phyloP scores from a whole-genome alignment of 2,329 filamentous ascomycete genomes.

The Hymenoscyphus fructigenus region DNA sequence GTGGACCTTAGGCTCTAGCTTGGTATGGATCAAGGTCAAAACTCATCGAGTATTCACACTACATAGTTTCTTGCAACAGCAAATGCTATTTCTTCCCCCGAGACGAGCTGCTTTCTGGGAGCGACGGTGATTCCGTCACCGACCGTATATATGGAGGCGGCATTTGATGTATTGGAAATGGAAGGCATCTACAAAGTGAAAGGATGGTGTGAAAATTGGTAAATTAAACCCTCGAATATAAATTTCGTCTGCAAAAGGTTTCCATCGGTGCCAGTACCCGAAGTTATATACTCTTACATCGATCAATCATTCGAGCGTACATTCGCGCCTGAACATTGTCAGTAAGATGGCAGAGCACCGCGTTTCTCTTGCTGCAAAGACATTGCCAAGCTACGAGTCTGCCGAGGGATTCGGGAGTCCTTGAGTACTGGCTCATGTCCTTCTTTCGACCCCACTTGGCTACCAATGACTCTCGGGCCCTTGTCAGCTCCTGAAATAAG shows the following conservation, averaged over 20 bases:
- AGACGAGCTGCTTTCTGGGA: too few relatives aligned
- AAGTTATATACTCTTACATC: slow-evolving; percentile 19
- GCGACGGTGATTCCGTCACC: too few relatives aligned
- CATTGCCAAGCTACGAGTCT: slow-evolving; percentile 5
- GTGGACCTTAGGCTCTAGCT: too few relatives aligned
- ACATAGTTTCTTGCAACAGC: too few relatives aligned
- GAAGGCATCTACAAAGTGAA: slow-evolving; percentile 21
- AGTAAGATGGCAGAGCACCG: slow-evolving; percentile 1
- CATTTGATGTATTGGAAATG: slow-evolving; percentile 14
- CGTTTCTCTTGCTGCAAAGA: slow-evolving; percentile 2
- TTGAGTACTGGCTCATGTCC: slow-evolving; percentile 8
- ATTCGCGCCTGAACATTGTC: slow-evolving; percentile 6
- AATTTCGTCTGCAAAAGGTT: slow-evolving; percentile 10
- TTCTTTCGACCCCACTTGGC: slow-evolving; percentile 7
- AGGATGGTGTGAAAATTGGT: slow-evolving; percentile 14
- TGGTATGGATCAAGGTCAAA: too few relatives aligned
- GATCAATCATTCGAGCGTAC: slow-evolving; percentile 10
- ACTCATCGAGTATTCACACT: too few relatives aligned
- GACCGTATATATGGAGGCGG: slow-evolving; percentile 1
- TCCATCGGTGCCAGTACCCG: neutral
- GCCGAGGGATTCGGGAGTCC: slow-evolving; percentile 7
- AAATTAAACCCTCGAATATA: slow-evolving; percentile 16
- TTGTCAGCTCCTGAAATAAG: slow-evolving; percentile 7
- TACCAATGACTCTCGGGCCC: slow-evolving; percentile 10
- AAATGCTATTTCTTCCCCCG: too few relatives aligned